Evolutionary conservation across 768 basidiomycete genomes (phyloP), one percentile per base, ranked within the genome.

Genomic region (Galerina sulciceps): DNA sequence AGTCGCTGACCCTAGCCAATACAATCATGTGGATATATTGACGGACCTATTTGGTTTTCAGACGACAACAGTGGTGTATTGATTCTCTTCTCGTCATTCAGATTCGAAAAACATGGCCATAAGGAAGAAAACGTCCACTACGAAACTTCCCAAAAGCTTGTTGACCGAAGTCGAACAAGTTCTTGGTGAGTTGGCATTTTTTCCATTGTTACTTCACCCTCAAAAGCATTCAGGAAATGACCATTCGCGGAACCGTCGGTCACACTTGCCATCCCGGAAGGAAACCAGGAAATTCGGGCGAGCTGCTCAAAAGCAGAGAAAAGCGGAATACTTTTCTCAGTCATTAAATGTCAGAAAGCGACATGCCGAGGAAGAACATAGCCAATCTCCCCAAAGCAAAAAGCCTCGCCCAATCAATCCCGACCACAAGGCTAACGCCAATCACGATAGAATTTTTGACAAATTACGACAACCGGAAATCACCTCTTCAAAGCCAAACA

Each of bases 241-340:
- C 38, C 45, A 59, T 41, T 53, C 60, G 2, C 63, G 55, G 51
- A 60, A 40, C 22, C 54, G 55, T 14, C 58, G 46, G 45, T 43
- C 58, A 14, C 60, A 54, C 22, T 40, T 35, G 49, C 45, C 43
- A 10, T 66, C 67, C 10, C 65, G 69, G 5, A 91, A 86, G 69
- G 88, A 89, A 47, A 68, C 80, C 13, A 76, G 90, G 42, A 92
- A 88, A 68, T 81, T 86, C 64, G 82, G 81, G 26, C 80, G 90
- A n/a, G 58, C 75, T 1, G 77, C 76, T 44, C 78, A 78, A 50
- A 93, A 90, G 69, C 79, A 83, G 65, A 81, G 84, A 44, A 91
- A 84, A 65, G 86, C 88, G 0, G 75, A 80, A 38, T 84, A 81
- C 66, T 89, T 88, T 70, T 76, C 81, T 4, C 69, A 70, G 9